Conservation (phyloP, 2,329 filamentous ascomycete species). For the Fusarium sp. region DNA sequence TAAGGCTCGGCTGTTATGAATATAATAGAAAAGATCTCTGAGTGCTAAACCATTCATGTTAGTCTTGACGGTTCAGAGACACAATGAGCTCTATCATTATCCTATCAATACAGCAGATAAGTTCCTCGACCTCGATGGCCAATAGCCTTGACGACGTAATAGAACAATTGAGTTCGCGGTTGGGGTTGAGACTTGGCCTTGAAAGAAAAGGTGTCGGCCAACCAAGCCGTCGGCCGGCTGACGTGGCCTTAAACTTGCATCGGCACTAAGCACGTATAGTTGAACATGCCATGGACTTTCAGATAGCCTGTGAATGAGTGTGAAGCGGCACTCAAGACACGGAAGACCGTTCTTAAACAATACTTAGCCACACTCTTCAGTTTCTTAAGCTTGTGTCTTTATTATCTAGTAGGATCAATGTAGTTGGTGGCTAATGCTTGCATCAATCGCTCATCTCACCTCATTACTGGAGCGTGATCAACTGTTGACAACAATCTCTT, state of each 20-base stretch:
- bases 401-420: background rate
- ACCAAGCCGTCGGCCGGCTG: too few species aligned
- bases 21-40: too few species aligned
- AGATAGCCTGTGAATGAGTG: too few species aligned
- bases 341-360: rapidly evolving
- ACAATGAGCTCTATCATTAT: rapidly evolving
- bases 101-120: rapidly evolving
- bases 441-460: rapidly evolving
- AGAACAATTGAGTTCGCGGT: rapidly evolving
- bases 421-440: background rate
- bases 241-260: too few species aligned
- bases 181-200: too few species aligned
- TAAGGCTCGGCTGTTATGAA: too few species aligned
- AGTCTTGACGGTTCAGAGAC: rapidly evolving
- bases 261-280: rapidly evolving
- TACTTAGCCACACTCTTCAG: background rate
- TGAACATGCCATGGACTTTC: too few species aligned
- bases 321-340: background rate
- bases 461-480: rapidly evolving
- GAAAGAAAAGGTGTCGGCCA: too few species aligned
- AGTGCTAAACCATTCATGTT: rapidly evolving
- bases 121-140: rapidly evolving
- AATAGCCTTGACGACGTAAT: rapidly evolving
- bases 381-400: too few species aligned
- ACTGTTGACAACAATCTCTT: background rate